Evolutionary conservation across 208 protist genomes (phyloP).

Genomic region (Leishmania braziliensis): DNA sequence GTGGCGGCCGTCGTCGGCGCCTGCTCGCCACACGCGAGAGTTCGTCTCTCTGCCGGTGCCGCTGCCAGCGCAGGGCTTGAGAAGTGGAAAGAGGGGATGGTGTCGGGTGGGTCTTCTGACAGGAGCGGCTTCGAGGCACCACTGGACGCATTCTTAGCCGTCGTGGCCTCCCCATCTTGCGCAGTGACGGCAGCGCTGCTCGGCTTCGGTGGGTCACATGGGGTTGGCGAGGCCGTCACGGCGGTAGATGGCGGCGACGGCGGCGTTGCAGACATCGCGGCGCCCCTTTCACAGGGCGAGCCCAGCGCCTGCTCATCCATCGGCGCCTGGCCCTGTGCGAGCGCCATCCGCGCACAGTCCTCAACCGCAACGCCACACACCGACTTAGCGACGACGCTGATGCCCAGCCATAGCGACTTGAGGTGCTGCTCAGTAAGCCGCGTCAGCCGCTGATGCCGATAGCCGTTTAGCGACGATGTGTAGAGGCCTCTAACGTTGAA

Average conservation of each 20-base stretch:
- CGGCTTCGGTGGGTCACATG: not conserved
- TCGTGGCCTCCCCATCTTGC: not conserved
- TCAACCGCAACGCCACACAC: constrained; percentile 14
- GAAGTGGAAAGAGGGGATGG: not conserved
- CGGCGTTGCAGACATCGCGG: not conserved
- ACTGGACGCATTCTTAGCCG: not conserved
- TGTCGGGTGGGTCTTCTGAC: no score
- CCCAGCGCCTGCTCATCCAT: constrained; percentile 7
- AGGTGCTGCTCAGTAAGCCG: constrained; percentile 33
- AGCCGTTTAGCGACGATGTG: constrained; percentile 26
- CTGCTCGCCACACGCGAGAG: not conserved
- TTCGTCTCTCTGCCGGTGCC: not conserved
- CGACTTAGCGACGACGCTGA: constrained; percentile 11
- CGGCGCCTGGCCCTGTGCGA: constrained; percentile 1
- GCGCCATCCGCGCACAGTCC: constrained; percentile 8
- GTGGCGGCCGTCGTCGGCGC: not conserved
- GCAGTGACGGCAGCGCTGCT: not conserved
- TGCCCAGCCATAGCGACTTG: constrained; percentile 22
- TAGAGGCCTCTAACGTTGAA: constrained; percentile 30
- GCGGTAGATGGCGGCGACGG: not conserved
- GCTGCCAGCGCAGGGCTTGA: not conserved
- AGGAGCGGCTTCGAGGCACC: not conserved
- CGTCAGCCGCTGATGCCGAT: constrained; percentile 32
- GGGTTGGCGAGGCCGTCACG: not conserved
- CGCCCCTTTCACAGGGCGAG: not conserved